phyloP scores from a whole-genome alignment of 78 protist genomes.

The Guillardia theta region DNA sequence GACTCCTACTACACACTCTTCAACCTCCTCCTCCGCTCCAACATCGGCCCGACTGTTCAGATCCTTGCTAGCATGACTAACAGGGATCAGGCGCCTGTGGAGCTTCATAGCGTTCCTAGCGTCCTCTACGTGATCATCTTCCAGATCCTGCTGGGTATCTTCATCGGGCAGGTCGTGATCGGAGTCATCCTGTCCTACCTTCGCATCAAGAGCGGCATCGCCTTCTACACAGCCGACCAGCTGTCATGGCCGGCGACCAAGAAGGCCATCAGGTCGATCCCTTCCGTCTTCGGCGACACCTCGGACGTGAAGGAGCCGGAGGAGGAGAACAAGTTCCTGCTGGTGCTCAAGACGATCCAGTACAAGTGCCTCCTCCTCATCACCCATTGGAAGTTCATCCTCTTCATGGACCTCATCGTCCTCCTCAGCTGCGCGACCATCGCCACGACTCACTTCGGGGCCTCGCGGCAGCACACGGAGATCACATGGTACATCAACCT shows the following conservation, averaged over 20 bases:
- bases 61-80: background rate
- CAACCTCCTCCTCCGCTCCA: background rate
- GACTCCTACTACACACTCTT: background rate
- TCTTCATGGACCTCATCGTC: background rate
- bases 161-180: background rate
- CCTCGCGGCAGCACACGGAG: background rate
- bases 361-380: background rate
- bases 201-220: background rate
- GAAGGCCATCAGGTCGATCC: background rate
- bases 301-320: background rate
- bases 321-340: background rate
- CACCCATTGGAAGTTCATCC: background rate
- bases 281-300: background rate
- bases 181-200: background rate
- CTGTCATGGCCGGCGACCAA: background rate
- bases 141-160: background rate
- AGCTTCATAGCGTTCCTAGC: background rate
- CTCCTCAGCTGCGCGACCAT: background rate
- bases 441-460: background rate
- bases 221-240: background rate
- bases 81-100: background rate
- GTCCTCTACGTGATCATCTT: background rate
- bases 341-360: background rate
- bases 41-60: background rate
- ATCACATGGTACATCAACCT: background rate